These are phyloP conservation scores for Schizopora paradoxa DNA, from an alignment of 1,284 basidiomycete species.

Conservation along the genomic window DNA sequence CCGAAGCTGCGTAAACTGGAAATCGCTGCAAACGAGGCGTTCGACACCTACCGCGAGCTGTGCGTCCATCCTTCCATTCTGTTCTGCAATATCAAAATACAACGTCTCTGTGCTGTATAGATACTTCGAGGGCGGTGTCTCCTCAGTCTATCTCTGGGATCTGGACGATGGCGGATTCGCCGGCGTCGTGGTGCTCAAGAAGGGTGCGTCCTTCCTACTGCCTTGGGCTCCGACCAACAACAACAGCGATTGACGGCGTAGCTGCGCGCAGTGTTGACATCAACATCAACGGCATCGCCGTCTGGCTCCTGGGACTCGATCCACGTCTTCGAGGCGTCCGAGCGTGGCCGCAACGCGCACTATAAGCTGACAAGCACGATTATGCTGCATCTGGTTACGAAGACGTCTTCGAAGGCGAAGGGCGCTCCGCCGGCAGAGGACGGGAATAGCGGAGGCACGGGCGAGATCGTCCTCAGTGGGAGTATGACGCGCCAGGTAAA, in stretches of 20 bases:
- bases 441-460: slow-evolving; percentile 42
- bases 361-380: slow-evolving; percentile 98
- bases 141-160: slow-evolving; percentile 99
- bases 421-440: slow-evolving; percentile 26
- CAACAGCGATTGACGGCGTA: background rate
- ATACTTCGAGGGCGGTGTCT: slow-evolving; percentile 96
- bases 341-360: slow-evolving; percentile 86
- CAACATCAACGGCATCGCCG: slow-evolving; percentile 50
- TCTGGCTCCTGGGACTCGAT: slow-evolving; percentile 96
- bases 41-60: slow-evolving; percentile 97
- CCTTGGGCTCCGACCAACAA: background rate
- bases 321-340: slow-evolving; percentile 93
- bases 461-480: slow-evolving; percentile 83
- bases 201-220: slow-evolving; percentile 55
- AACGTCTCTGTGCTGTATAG: slow-evolving; percentile 33
- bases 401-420: slow-evolving; percentile 36
- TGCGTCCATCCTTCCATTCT: slow-evolving; percentile 33
- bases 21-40: slow-evolving; percentile 90
- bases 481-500: slow-evolving; percentile 94
- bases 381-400: slow-evolving; percentile 88
- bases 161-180: slow-evolving; percentile 94
- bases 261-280: slow-evolving; percentile 48
- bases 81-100: background rate
- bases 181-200: slow-evolving; percentile 95
- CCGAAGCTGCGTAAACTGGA: slow-evolving; percentile 87